Base-by-base conservation (phyloP, 805 yeast genomes). In the Myxozyma neglecta region DNA sequence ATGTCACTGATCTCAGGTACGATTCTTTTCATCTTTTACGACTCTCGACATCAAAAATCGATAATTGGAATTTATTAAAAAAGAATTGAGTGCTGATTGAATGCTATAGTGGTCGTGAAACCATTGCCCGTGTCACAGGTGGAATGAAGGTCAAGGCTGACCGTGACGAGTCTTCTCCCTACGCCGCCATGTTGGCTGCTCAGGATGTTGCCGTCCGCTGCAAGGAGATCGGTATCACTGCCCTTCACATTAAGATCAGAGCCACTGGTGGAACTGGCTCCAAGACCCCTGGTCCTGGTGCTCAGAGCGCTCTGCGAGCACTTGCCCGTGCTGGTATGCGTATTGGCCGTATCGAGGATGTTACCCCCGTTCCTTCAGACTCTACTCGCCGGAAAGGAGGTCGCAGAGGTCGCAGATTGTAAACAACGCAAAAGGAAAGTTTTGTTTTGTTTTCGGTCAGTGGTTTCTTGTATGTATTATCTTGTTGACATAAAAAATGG, bases 131-230 rank as follows among this genome's bases (percentile, higher is more conserved):
- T 85, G 97, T 94, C 75, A 94, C 99, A 78, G 99, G 99, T 87
- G 99, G 99, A 84, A 94, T 94, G 99, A 94, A 94, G 87, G 99
- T 94, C 82, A 94, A 94, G 88, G 99, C 99, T 77, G 99, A 94
- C 86, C 90, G 98, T 86, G 99, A 96, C 81, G 99, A 94, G 87
- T 93, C 98, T 69, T 90, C 99, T 73, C 99, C 99, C 81, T 94
- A 94, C 89, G 99, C 99, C 79, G 99, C 97, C 78, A 94, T 94
- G 99, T 89, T 94, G 86, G 99, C 99, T 80, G 97, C 99, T 73
- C 99, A 94, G 86, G 99, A 96, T 79, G 99, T 89, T 77, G 99
- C 99, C 77, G 93, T 80, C 74, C 91, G 88, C 82, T 92, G 97
- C 87, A 93, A 92, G 87, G 99, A 94, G 86, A 97, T 94, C 72